Conservation (phyloP, 345 rosid genomes). For the Triadica sebifera region DNA sequence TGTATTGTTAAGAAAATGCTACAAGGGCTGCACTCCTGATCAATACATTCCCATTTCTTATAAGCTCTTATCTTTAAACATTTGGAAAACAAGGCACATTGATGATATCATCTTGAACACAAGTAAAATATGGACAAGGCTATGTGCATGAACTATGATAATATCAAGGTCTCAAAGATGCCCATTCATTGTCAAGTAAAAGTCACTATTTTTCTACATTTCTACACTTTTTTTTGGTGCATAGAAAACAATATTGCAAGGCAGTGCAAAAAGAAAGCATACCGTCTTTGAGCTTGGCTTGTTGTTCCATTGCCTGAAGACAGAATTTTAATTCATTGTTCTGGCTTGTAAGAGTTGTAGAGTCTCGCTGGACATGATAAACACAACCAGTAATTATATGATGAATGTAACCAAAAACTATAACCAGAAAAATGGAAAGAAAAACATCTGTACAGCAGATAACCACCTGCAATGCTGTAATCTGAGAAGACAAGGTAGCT, state of each 20-base stretch:
- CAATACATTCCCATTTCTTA: neutral
- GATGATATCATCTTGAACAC: neutral
- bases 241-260: neutral
- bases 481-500: constrained; percentile 89
- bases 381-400: neutral
- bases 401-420: constrained; percentile 4
- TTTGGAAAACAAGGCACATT: neutral
- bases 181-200: neutral
- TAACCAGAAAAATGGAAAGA: constrained; percentile 6
- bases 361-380: constrained; percentile 60
- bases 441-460: neutral
- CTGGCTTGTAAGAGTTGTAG: constrained; percentile 79
- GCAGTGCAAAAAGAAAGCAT: constrained; percentile 2
- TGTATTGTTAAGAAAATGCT: neutral
- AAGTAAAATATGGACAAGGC: neutral
- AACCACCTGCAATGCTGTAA: constrained; percentile 79
- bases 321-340: constrained; percentile 90
- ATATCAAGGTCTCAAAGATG: neutral
- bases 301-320: constrained; percentile 96
- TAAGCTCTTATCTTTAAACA: neutral
- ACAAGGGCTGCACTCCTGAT: neutral
- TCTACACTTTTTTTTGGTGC: neutral
- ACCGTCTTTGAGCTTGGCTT: constrained; percentile 91
- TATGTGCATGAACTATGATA: neutral
- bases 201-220: neutral